A percentile compares a stretch with the other conserved stretches of the same genome.
Conservation (phyloP, 2,329 filamentous ascomycete genomes). For the Aureobasidium vineae region DNA sequence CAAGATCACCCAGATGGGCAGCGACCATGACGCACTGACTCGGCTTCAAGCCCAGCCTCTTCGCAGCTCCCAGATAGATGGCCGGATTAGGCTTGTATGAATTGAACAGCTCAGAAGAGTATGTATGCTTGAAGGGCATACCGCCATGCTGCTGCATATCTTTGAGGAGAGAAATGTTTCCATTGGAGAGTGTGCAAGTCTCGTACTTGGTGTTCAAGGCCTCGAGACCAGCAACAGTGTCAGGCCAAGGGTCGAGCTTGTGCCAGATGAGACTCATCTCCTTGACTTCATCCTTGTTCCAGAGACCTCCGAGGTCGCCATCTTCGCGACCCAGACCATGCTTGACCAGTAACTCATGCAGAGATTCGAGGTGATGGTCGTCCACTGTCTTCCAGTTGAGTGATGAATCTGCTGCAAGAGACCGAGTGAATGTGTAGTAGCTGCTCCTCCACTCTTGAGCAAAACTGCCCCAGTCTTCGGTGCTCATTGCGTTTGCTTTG, state of each 20-base stretch:
- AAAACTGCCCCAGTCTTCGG: conserved; percentile 61
- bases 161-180: conserved; percentile 63
- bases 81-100: conserved; percentile 70
- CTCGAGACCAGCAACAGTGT: conserved; percentile 59
- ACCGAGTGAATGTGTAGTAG: conserved; percentile 49
- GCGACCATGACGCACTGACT: conserved; percentile 72
- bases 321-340: conserved; percentile 39
- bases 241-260: conserved; percentile 66
- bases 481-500: conserved; percentile 53
- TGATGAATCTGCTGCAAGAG: conserved; percentile 49
- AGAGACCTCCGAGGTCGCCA: conserved; percentile 49
- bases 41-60: conserved; percentile 56
- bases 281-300: conserved; percentile 45
- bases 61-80: conserved; percentile 67
- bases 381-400: conserved; percentile 67
- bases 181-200: conserved; percentile 72
- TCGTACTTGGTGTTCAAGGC: conserved; percentile 53
- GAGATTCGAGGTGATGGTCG: conserved; percentile 64
- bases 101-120: conserved; percentile 68
- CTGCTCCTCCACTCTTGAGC: conserved; percentile 69
- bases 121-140: conserved; percentile 61
- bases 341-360: conserved; percentile 57
- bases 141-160: conserved; percentile 61
- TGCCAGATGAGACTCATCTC: conserved; percentile 66
- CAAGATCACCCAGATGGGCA: conserved; percentile 68